These are phyloP conservation scores for Polyporus arcularius DNA, from an alignment of 768 basidiomycete genomes.

Conservation along the genomic window DNA sequence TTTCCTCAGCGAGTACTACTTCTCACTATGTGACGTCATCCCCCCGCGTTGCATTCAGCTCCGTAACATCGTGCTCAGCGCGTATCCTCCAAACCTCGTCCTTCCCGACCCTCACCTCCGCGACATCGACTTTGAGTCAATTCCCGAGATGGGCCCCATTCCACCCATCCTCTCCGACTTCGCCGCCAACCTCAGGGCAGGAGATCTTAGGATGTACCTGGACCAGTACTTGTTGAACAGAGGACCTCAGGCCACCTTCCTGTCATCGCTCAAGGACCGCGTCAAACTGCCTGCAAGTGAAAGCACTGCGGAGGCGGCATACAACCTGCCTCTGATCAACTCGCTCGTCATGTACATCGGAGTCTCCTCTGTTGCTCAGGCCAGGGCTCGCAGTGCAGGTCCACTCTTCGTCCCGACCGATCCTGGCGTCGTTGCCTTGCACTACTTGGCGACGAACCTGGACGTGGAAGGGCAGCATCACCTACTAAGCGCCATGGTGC, in stretches of 20 bases:
- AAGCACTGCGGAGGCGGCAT: slow-evolving; percentile 53
- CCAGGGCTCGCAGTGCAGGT: slow-evolving; percentile 81
- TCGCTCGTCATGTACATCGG: slow-evolving; percentile 95
- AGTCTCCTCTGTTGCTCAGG: slow-evolving; percentile 88
- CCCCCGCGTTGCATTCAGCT: slow-evolving; percentile 93
- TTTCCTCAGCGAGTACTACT: slow-evolving; percentile 96
- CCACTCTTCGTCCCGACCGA: slow-evolving; percentile 80
- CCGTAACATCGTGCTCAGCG: slow-evolving; percentile 94
- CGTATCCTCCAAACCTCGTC: slow-evolving; percentile 80
- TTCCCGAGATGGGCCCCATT: slow-evolving; percentile 90
- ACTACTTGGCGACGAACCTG: slow-evolving; percentile 79
- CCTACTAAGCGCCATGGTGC: slow-evolving; percentile 87
- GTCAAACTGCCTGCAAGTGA: slow-evolving; percentile 57
- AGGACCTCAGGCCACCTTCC: slow-evolving; percentile 63
- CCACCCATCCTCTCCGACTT: slow-evolving; percentile 93
- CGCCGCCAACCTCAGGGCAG: slow-evolving; percentile 74
- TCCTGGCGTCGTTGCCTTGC: slow-evolving; percentile 82
- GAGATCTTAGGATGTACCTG: slow-evolving; percentile 75
- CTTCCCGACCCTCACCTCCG: slow-evolving; percentile 88
- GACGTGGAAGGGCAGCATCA: slow-evolving; percentile 97
- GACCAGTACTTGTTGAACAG: slow-evolving; percentile 86
- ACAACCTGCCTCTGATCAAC: slow-evolving; percentile 90
- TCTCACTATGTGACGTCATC: slow-evolving; percentile 91
- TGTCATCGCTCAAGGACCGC: slow-evolving; percentile 77
- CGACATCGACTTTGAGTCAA: slow-evolving; percentile 68